Evolutionary conservation across 306 rosid species (phyloP).

Genomic region (Vigna hirtella): DNA sequence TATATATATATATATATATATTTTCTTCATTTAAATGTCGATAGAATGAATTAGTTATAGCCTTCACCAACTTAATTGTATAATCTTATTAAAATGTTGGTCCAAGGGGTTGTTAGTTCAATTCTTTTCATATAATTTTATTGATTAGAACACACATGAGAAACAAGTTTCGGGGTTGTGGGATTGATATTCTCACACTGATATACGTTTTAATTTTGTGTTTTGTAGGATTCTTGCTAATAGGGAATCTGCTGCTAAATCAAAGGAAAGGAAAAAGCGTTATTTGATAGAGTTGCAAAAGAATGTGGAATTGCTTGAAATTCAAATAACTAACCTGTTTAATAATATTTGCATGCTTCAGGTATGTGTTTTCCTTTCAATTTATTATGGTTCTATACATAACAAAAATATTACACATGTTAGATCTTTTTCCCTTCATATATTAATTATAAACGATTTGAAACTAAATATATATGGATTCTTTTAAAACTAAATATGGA

Average conservation of each 20-base stretch:
- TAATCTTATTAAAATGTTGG: too few relatives aligned
- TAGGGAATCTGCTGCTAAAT: slow-evolving; percentile 74
- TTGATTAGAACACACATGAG: neutral
- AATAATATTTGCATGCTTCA: slow-evolving; percentile 48
- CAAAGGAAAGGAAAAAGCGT: slow-evolving; percentile 69
- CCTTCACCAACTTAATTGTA: too few relatives aligned
- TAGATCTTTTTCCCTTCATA: too few relatives aligned
- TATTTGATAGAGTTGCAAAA: slow-evolving; percentile 60
- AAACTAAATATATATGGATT: too few relatives aligned
- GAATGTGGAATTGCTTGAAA: slow-evolving; percentile 61
- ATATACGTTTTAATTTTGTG: slow-evolving; percentile 14
- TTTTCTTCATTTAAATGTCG: too few relatives aligned
- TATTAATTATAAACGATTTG: too few relatives aligned
- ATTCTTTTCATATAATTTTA: too few relatives aligned
- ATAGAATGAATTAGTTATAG: too few relatives aligned
- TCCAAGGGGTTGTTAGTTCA: too few relatives aligned
- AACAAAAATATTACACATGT: too few relatives aligned
- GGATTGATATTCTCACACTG: slow-evolving; percentile 9
- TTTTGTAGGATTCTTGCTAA: slow-evolving; percentile 68
- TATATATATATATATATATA: too few relatives aligned
- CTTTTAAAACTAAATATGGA: too few relatives aligned
- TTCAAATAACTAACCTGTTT: slow-evolving; percentile 47
- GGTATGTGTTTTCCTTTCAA: slow-evolving; percentile 51
- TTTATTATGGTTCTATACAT: neutral
- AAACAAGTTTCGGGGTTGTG: neutral